phyloP scores from a whole-genome alignment of 371 early-diverging fungal genomes.

The Chytridiales sp. region DNA sequence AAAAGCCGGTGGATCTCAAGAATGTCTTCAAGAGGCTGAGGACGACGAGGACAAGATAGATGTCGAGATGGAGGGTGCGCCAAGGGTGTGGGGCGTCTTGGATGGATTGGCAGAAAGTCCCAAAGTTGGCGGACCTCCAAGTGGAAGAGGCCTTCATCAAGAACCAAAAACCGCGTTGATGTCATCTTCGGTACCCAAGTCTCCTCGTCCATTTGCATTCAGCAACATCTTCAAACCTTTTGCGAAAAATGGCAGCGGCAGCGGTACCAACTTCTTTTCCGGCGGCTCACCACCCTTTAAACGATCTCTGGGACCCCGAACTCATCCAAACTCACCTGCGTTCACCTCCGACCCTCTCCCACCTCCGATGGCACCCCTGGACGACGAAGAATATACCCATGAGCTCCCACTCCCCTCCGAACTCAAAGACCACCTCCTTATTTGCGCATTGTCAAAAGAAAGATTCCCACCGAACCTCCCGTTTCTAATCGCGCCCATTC shows the following conservation, averaged over 20 bases:
- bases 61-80: not conserved
- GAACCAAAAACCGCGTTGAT: no score
- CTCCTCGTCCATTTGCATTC: no score
- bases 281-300: no score
- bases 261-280: no score
- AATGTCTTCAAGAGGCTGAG: constrained; percentile 4
- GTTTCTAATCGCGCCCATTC: constrained; percentile 49
- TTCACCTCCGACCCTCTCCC: not conserved
- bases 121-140: not conserved
- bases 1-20: no score
- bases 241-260: no score
- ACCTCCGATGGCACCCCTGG: no score
- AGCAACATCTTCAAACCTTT: no score
- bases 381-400: no score
- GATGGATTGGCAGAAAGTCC: not conserved
- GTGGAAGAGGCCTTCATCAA: no score
- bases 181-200: no score
- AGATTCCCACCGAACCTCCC: constrained; percentile 50
- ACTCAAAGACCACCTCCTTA: constrained; percentile 45
- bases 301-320: not conserved
- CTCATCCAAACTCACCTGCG: not conserved
- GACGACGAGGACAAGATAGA: not conserved
- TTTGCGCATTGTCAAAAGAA: constrained; percentile 39
- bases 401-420: constrained; percentile 29
- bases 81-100: not conserved